These are phyloP conservation scores for Bimuria novae-zelandiae DNA, from an alignment of 2,329 filamentous ascomycete genomes.

Conservation along the genomic window DNA sequence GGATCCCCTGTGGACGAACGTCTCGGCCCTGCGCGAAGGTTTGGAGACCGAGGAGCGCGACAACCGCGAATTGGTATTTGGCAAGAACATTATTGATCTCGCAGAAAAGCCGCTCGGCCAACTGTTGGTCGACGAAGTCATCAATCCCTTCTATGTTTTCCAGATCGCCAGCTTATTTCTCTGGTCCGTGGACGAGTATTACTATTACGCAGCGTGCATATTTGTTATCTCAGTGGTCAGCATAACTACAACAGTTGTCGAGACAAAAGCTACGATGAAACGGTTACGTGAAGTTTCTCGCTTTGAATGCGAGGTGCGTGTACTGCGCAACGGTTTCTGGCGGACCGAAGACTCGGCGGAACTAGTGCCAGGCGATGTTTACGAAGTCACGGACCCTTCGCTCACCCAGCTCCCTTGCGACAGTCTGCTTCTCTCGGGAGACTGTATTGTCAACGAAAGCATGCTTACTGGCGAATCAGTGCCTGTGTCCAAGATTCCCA, in stretches of 20 bases:
- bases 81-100: slow-evolving; percentile 88
- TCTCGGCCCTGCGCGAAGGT: slow-evolving; percentile 74
- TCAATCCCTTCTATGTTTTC: slow-evolving; percentile 98
- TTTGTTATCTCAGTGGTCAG: slow-evolving; percentile 93
- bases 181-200: slow-evolving; percentile 96
- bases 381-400: slow-evolving; percentile 93
- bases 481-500: slow-evolving; percentile 88
- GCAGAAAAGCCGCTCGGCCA: slow-evolving; percentile 84
- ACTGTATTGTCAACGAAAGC: slow-evolving; percentile 98
- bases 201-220: slow-evolving; percentile 95
- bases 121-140: slow-evolving; percentile 88
- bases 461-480: slow-evolving; percentile 98
- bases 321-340: slow-evolving; percentile 95
- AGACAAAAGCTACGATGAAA: slow-evolving; percentile 91
- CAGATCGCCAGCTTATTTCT: slow-evolving; percentile 92
- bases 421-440: slow-evolving; percentile 85
- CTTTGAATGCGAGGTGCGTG: slow-evolving; percentile 94
- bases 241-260: slow-evolving; percentile 84
- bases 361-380: slow-evolving; percentile 92
- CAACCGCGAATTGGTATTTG: slow-evolving; percentile 83
- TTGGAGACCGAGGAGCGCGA: slow-evolving; percentile 89
- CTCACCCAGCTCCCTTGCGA: slow-evolving; percentile 89
- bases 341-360: slow-evolving; percentile 83
- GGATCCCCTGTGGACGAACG: slow-evolving; percentile 84
- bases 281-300: slow-evolving; percentile 87